These are phyloP conservation scores for Candida xyloterini DNA, from an alignment of 805 yeast genomes.

Conservation along the genomic window DNA sequence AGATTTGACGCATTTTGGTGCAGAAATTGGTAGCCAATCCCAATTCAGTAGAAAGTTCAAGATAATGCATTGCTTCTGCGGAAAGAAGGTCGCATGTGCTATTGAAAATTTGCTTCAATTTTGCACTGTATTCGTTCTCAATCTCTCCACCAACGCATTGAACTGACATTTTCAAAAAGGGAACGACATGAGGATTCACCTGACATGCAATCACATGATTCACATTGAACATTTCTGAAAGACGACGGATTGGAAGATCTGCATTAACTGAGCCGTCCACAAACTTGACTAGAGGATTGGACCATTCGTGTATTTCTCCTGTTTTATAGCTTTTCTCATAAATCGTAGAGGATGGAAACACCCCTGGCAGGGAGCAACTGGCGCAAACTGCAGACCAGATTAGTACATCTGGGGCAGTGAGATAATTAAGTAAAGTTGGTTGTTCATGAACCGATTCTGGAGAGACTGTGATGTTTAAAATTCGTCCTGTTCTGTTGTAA, in stretches of 20 bases:
- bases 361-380: constrained; percentile 90
- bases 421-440: constrained; percentile 74
- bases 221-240: constrained; percentile 95
- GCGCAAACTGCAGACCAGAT: constrained; percentile 92
- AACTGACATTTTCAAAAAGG: constrained; percentile 68
- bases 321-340: constrained; percentile 79
- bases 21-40: constrained; percentile 73
- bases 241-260: constrained; percentile 84
- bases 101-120: constrained; percentile 49
- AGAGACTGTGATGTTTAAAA: constrained; percentile 91
- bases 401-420: constrained; percentile 78
- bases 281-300: constrained; percentile 68
- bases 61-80: constrained; percentile 73
- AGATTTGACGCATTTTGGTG: constrained; percentile 68
- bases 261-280: constrained; percentile 96
- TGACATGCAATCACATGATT: constrained; percentile 97
- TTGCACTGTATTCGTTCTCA: constrained; percentile 57
- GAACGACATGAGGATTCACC: constrained; percentile 95
- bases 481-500: constrained; percentile 87
- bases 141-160: constrained; percentile 68
- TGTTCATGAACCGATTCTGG: constrained; percentile 90
- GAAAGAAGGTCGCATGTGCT: constrained; percentile 56
- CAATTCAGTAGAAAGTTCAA: constrained; percentile 69
- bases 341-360: constrained; percentile 82
- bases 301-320: constrained; percentile 77